Evolutionary conservation across 345 rosid species (phyloP).

Genomic region (Gossypioides kirkii): DNA sequence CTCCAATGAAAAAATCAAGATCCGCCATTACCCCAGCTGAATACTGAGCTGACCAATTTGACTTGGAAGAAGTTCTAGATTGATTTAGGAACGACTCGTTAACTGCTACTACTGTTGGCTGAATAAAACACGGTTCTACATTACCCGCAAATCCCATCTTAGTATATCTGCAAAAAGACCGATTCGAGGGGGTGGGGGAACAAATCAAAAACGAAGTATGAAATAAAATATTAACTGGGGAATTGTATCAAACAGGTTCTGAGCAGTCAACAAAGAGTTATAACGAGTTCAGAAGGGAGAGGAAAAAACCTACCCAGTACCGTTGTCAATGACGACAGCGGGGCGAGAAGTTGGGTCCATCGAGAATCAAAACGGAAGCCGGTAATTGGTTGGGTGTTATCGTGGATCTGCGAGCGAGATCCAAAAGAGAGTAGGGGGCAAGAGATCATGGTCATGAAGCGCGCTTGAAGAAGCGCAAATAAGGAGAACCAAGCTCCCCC

Average conservation of each 20-base stretch:
- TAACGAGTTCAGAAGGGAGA: not conserved
- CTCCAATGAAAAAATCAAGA: conserved; percentile 76
- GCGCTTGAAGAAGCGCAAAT: conserved; percentile 25
- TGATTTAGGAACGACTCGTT: conserved; percentile 85
- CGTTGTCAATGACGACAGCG: conserved; percentile 95
- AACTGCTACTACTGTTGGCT: conserved; percentile 83
- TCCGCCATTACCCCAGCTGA: no score
- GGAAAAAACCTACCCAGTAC: conserved; percentile 61
- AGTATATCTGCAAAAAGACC: conserved; percentile 61
- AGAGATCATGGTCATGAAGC: conserved; percentile 24
- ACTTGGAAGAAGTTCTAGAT: conserved; percentile 54
- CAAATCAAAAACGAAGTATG: not conserved
- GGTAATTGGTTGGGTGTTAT: conserved; percentile 12
- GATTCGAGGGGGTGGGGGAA: not conserved
- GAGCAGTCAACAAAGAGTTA: not conserved
- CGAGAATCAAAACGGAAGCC: conserved; percentile 16
- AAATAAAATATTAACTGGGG: conserved; percentile 1
- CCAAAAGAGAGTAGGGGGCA: conserved; percentile 31
- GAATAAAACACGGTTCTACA: conserved; percentile 37
- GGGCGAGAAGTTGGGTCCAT: conserved; percentile 97
- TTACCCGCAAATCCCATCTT: no score
- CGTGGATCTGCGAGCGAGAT: conserved; percentile 57
- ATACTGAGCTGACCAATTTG: conserved; percentile 44
- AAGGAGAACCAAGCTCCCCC: conserved; percentile 16
- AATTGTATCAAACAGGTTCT: conserved; percentile 41